Evolutionary conservation across 2,329 filamentous ascomycete genomes (phyloP), one percentile per base, ranked within the genome.

Genomic region (Myotisia sp.): DNA sequence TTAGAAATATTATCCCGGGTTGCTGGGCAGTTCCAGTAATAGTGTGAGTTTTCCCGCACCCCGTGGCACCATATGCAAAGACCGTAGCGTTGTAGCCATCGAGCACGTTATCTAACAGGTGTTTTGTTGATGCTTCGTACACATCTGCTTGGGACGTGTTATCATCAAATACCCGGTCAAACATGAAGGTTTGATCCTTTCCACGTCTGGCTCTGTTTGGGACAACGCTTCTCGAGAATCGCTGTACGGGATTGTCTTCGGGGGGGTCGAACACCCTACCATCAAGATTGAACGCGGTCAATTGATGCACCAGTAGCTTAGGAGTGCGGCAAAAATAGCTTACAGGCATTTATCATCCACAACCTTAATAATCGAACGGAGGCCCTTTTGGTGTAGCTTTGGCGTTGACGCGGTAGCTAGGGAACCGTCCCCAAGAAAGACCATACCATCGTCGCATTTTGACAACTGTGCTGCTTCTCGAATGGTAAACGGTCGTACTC

Each of bases 61-160:
- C 90, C 1, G 90, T 98, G 24, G 90, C 90, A 46, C 90, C 90
- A 57, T 98, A 98, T 32, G 90, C 90, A 55, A 98, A 98, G 3
- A 98, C 90, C 0, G 90, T 98, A 30, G 90, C 90, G 65, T 98
- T 98, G 67, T 94, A 98, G 44, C 90, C 90, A 46, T 98, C 86
- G 38, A 98, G 68, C 10, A 98, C 86, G 53, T 79, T 94, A 55
- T 95, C 87, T 41, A 98, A 71, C n/a, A 98, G 71, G 37, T 65
- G 74, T 56, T 79, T 81, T 2, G 87, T 93, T 0, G 90, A 95
- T 9, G 82, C 71, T 56, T 95, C 90, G 65, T 95, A 98, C 1
- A 98, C 83, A 51, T 98, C 90, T 38, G 73, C 78, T 51, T 98
- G 90, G 5, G 78, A 77, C 12, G 82, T 82, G 53, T 87, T 93